Evolutionary conservation across 139 green algal genomes (phyloP).

Genomic region (Chlorella sp.): DNA sequence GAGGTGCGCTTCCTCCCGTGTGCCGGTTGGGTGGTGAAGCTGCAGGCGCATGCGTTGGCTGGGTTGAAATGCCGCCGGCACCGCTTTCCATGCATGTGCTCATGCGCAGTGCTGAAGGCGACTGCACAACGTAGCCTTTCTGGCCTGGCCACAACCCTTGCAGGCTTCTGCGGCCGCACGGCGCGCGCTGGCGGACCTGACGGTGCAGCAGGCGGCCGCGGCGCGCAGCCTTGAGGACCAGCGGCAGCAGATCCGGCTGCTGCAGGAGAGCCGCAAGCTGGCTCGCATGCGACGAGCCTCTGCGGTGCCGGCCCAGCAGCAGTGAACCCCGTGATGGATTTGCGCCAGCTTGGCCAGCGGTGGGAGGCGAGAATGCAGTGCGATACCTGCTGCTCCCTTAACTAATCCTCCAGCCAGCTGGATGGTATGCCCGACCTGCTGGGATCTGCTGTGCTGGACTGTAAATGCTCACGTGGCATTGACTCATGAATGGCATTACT

Average conservation of each 20-base stretch:
- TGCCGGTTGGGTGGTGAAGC: background rate
- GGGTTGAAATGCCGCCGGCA: background rate
- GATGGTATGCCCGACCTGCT: too few species aligned
- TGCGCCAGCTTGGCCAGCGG: too few species aligned
- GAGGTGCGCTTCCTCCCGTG: background rate
- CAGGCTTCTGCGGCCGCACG: background rate
- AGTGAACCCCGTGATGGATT: too few species aligned
- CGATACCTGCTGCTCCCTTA: too few species aligned
- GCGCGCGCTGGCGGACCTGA: conserved; percentile 24
- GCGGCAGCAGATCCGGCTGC: conserved; percentile 40
- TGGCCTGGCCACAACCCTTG: background rate
- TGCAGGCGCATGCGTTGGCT: background rate
- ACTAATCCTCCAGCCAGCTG: too few species aligned
- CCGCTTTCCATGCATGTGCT: background rate
- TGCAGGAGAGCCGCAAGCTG: conserved; percentile 37
- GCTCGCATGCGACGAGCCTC: conserved; percentile 17
- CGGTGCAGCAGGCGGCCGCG: background rate
- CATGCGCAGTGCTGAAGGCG: background rate
- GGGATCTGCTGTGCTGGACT: too few species aligned
- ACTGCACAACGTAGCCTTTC: background rate
- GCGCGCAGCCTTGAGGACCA: conserved; percentile 34
- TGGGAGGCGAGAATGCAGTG: too few species aligned
- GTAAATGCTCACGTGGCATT: too few species aligned
- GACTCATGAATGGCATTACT: too few species aligned
- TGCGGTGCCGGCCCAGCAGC: background rate